Evolutionary conservation across 2,329 filamentous ascomycete species (phyloP).

Genomic region (Fusarium phyllophilum): DNA sequence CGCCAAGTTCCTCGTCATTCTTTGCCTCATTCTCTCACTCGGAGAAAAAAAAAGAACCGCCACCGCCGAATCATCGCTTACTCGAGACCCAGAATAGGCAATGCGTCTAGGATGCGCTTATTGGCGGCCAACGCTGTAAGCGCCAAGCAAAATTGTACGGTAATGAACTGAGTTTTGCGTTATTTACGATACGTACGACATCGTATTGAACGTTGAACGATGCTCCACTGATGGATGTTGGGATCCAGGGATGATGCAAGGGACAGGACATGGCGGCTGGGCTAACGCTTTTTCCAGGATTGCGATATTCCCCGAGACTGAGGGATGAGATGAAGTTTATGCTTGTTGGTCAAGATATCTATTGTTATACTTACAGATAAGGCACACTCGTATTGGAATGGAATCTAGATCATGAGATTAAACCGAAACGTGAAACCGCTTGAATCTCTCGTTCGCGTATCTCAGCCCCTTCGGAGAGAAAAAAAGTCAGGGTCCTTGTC

Average conservation of each 20-base stretch:
- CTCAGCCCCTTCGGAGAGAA: not conserved
- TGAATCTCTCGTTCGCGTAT: not conserved
- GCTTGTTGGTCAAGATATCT: not conserved
- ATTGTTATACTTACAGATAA: not conserved
- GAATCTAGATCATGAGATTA: not conserved
- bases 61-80: constrained; percentile 18
- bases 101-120: constrained; percentile 19
- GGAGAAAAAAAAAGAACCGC: not conserved
- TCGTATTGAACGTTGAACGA: constrained; percentile 6
- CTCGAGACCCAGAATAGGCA: constrained; percentile 23
- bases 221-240: not conserved
- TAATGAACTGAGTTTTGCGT: constrained; percentile 3
- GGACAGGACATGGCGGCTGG: not conserved
- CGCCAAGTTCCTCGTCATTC: constrained; percentile 19
- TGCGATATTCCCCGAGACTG: not conserved
- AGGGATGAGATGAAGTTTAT: too few relatives aligned
- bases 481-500: not conserved
- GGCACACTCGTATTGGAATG: not conserved
- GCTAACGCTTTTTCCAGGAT: not conserved
- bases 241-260: not conserved
- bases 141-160: constrained; percentile 1
- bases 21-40: constrained; percentile 8
- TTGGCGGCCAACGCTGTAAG: constrained; percentile 13
- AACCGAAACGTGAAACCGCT: not conserved
- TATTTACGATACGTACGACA: constrained; percentile 6